These are phyloP conservation scores for Claviceps arundinis DNA, from an alignment of 2,329 filamentous ascomycete species.

Conservation along the genomic window DNA sequence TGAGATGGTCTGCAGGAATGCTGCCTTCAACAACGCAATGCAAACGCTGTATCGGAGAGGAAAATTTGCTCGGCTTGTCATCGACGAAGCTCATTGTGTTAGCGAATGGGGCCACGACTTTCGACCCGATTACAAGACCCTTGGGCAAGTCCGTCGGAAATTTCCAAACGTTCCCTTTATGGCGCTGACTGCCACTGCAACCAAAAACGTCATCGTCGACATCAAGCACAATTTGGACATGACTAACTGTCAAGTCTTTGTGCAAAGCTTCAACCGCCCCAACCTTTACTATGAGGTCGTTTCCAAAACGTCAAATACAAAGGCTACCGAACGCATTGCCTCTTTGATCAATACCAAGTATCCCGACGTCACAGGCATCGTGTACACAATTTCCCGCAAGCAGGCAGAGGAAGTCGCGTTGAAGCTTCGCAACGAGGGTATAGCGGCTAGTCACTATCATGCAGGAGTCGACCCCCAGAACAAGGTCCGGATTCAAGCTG, in stretches of 20 bases:
- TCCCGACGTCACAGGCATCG: slow-evolving; percentile 64
- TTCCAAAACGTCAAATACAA: slow-evolving; percentile 49
- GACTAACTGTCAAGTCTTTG: slow-evolving; percentile 61
- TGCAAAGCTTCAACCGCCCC: slow-evolving; percentile 92
- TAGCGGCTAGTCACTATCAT: slow-evolving; percentile 76
- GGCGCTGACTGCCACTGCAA: slow-evolving; percentile 91
- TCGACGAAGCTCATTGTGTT: slow-evolving; percentile 98
- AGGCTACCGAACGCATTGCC: slow-evolving; percentile 34
- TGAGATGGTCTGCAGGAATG: slow-evolving; percentile 85
- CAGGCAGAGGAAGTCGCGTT: slow-evolving; percentile 69
- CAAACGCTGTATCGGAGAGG: slow-evolving; percentile 52
- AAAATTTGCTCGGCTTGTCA: slow-evolving; percentile 79
- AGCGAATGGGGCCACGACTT: slow-evolving; percentile 99
- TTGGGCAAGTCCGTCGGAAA: slow-evolving; percentile 59
- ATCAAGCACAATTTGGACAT: slow-evolving; percentile 88
- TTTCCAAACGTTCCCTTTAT: slow-evolving; percentile 79
- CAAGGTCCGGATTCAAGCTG: slow-evolving; percentile 57
- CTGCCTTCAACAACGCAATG: slow-evolving; percentile 52
- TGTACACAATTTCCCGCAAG: slow-evolving; percentile 82
- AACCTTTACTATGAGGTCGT: slow-evolving; percentile 84
- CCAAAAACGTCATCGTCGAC: slow-evolving; percentile 81
- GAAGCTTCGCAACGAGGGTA: slow-evolving; percentile 49
- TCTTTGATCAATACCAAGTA: slow-evolving; percentile 60
- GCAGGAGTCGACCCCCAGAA: slow-evolving; percentile 57
- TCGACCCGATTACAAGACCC: slow-evolving; percentile 81